Percentiles rank a stretch among this genome's conserved stretches.
phyloP scores from a whole-genome alignment of 73 alveolate species.

The Tetrahymena malaccensis region DNA sequence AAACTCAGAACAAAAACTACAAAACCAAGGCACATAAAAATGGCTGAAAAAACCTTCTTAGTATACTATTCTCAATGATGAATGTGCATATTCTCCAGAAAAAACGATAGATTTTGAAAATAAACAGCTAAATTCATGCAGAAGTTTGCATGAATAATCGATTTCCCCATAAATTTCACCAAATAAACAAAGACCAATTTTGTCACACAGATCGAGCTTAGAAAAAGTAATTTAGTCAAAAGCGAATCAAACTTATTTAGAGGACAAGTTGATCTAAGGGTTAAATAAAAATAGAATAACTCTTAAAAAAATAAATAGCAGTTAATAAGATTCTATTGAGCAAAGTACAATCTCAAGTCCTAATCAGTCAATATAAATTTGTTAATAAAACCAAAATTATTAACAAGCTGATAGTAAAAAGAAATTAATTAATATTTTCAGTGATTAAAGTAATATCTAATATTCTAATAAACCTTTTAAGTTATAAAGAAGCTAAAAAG shows the following conservation, averaged over 20 bases:
- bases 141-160: neutral
- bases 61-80: neutral
- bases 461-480: neutral
- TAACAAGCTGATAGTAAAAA: too few relatives aligned
- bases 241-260: neutral
- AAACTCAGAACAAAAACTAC: neutral
- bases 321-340: neutral
- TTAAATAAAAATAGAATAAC: neutral
- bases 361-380: neutral
- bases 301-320: too few relatives aligned
- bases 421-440: too few relatives aligned
- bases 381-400: too few relatives aligned
- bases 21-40: neutral
- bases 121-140: neutral
- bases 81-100: neutral
- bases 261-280: neutral
- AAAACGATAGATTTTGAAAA: neutral
- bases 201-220: neutral
- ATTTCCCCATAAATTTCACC: neutral
- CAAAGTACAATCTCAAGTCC: neutral
- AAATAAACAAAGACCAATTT: neutral
- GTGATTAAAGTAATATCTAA: neutral
- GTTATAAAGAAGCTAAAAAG: neutral
- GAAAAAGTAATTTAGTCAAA: neutral
- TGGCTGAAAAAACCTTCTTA: neutral